These are phyloP conservation scores for Leccinum boreale DNA, from an alignment of 768 basidiomycete species.

Conservation along the genomic window DNA sequence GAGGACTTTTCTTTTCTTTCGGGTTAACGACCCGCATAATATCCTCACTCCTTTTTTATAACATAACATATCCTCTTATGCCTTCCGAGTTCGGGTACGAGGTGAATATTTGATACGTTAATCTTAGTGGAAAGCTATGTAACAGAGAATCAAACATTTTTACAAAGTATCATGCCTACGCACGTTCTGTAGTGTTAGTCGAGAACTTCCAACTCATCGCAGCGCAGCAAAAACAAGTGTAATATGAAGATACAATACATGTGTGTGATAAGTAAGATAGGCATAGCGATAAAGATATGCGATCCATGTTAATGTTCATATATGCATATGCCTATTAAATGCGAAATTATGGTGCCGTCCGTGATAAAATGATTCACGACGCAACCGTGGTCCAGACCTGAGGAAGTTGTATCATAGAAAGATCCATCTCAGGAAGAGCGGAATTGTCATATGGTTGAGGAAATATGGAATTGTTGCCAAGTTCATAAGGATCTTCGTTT, in stretches of 20 bases:
- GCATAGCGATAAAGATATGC: not conserved
- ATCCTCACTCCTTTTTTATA: not conserved
- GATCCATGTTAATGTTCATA: not conserved
- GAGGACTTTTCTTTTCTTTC: not conserved
- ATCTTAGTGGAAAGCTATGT: not conserved
- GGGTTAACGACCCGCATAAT: not conserved
- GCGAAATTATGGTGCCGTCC: not conserved
- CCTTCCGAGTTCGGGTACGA: not conserved
- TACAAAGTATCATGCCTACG: too few relatives aligned
- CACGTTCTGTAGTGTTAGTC: too few relatives aligned
- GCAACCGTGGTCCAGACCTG: not conserved
- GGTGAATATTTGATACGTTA: not conserved
- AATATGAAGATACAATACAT: not conserved
- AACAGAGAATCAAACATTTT: not conserved
- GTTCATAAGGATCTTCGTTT: not conserved
- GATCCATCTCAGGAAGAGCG: conserved; percentile 4
- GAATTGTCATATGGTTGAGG: not conserved
- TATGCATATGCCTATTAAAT: not conserved
- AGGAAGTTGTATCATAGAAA: conserved; percentile 8
- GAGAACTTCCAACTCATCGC: not conserved
- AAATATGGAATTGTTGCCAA: not conserved
- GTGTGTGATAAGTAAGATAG: not conserved
- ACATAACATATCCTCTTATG: not conserved
- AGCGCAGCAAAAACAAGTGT: not conserved
- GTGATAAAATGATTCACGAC: not conserved